Evolutionary conservation across 805 yeast genomes (phyloP).

Genomic region (Candida xyloterini): DNA sequence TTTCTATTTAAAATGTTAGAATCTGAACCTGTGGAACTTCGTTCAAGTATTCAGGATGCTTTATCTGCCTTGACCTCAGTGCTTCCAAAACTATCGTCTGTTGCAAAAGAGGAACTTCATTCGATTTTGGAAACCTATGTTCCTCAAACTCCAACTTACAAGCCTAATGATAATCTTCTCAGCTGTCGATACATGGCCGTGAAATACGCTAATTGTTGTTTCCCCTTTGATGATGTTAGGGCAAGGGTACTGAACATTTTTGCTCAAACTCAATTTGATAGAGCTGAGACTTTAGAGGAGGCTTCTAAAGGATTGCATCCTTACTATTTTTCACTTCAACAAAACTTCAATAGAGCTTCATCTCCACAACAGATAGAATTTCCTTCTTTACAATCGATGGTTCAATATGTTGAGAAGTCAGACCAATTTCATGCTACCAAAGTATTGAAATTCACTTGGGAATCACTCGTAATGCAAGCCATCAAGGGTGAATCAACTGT

Average conservation of each 20-base stretch:
- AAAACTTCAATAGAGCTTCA: slow-evolving; percentile 29
- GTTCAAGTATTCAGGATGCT: slow-evolving; percentile 69
- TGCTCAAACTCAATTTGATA: slow-evolving; percentile 51
- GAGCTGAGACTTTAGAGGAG: slow-evolving; percentile 76
- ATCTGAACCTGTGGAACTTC: slow-evolving; percentile 59
- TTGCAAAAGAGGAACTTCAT: slow-evolving; percentile 43
- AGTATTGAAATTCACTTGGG: slow-evolving; percentile 53
- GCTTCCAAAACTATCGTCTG: slow-evolving; percentile 38
- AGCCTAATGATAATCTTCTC: slow-evolving; percentile 34
- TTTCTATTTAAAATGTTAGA: slow-evolving; percentile 70
- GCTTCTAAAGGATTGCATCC: slow-evolving; percentile 80
- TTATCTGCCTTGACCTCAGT: slow-evolving; percentile 56
- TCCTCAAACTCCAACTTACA: slow-evolving; percentile 24
- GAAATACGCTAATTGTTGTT: slow-evolving; percentile 60
- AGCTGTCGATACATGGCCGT: slow-evolving; percentile 58
- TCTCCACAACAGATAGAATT: slow-evolving; percentile 39
- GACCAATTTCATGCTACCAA: slow-evolving; percentile 23
- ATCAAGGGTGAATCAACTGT: slow-evolving; percentile 50
- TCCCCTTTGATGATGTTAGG: slow-evolving; percentile 62
- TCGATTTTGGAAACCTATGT: slow-evolving; percentile 23
- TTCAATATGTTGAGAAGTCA: slow-evolving; percentile 31
- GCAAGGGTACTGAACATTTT: slow-evolving; percentile 66
- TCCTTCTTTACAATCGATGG: slow-evolving; percentile 51
- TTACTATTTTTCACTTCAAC: slow-evolving; percentile 62
- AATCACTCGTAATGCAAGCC: slow-evolving; percentile 65